phyloP scores from a whole-genome alignment of 176 grass and related monocot genomes.

The Zoysia japonica region DNA sequence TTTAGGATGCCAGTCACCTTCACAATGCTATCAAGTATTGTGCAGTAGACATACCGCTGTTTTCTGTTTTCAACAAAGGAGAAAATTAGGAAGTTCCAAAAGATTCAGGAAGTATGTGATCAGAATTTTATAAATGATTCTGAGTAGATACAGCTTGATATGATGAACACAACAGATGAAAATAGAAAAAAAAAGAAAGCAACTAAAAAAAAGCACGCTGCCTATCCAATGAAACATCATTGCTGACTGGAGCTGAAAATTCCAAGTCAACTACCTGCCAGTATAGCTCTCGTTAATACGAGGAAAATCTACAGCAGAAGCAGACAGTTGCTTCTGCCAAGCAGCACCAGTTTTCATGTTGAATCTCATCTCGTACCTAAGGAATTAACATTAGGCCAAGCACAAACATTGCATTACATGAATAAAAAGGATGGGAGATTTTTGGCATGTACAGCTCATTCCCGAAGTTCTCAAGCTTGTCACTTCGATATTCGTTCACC shows the following conservation, averaged over 20 bases:
- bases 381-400: neutral
- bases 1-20: constrained; percentile 77
- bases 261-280: constrained; percentile 55
- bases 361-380: constrained; percentile 93
- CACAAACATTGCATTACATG: constrained; percentile 9
- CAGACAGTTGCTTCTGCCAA: constrained; percentile 82
- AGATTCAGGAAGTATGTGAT: neutral
- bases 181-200: neutral
- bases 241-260: neutral
- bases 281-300: constrained; percentile 88
- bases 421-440: constrained; percentile 9
- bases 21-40: constrained; percentile 65
- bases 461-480: constrained; percentile 69
- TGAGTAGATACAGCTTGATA: neutral
- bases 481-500: constrained; percentile 58
- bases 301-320: constrained; percentile 91
- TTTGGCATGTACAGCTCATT: constrained; percentile 70
- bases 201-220: constrained; percentile 5
- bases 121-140: neutral
- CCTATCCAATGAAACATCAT: neutral
- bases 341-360: constrained; percentile 84
- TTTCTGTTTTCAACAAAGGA: constrained; percentile 54
- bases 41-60: constrained; percentile 70
- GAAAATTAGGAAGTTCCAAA: neutral
- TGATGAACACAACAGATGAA: neutral